Conservation (phyloP, 1,284 basidiomycete species). For the Papiliotrema terrestris region DNA sequence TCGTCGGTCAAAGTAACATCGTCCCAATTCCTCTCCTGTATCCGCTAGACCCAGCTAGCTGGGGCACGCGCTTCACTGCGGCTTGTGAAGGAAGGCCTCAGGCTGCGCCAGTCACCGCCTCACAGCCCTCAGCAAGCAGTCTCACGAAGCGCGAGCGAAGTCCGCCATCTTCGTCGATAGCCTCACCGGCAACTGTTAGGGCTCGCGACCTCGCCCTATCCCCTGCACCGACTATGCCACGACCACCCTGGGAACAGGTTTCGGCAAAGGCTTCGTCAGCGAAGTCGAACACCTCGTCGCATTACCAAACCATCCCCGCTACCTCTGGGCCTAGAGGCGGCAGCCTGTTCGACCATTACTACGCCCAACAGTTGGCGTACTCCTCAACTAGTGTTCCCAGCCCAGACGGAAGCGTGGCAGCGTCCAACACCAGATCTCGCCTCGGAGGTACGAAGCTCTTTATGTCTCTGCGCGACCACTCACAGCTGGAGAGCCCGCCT, state of each 20-base stretch:
- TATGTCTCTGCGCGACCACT: constrained; percentile 12
- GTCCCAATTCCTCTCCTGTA: neutral
- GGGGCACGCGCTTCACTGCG: neutral
- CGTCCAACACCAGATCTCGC: neutral
- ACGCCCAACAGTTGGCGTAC: neutral
- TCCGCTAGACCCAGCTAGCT: neutral
- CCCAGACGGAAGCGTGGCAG: neutral
- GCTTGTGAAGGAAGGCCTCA: too few species aligned
- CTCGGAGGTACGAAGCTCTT: neutral
- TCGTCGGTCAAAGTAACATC: neutral
- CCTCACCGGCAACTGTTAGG: neutral
- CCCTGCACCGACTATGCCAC: neutral
- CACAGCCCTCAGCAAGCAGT: neutral
- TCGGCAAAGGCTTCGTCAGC: neutral
- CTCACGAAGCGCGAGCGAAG: neutral
- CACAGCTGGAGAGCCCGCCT: constrained; percentile 24
- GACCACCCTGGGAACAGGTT: neutral
- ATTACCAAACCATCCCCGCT: neutral
- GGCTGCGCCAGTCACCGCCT: too few species aligned
- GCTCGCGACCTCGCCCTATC: neutral
- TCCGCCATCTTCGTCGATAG: neutral
- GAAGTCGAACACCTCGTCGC: neutral
- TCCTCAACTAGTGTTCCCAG: neutral
- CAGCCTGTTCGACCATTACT: constrained; percentile 2
- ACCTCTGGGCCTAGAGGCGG: neutral